phyloP scores from a whole-genome alignment of 2,329 filamentous ascomycete genomes.

The Capronia coronata region DNA sequence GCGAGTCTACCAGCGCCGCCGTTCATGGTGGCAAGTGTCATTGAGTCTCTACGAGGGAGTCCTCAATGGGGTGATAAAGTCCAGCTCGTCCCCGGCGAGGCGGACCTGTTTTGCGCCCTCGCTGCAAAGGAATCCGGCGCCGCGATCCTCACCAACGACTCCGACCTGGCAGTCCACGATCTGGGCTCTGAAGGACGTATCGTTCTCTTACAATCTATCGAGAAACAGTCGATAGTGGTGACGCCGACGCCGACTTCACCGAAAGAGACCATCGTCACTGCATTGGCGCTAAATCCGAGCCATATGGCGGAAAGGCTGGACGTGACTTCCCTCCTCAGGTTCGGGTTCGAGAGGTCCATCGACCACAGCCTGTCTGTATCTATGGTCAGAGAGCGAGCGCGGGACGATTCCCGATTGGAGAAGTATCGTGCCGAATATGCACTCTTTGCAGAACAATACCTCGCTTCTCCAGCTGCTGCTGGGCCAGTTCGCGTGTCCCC shows the following conservation, averaged over 20 bases:
- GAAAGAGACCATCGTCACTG: constrained; percentile 4
- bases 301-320: constrained; percentile 33
- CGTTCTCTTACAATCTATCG: constrained; percentile 61
- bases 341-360: constrained; percentile 38
- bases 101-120: constrained; percentile 71
- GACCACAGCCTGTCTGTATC: constrained; percentile 28
- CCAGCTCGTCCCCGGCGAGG: constrained; percentile 71
- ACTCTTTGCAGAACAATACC: constrained; percentile 36
- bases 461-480: background rate
- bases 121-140: constrained; percentile 51
- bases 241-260: constrained; percentile 1
- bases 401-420: constrained; percentile 18
- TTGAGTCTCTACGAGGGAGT: constrained; percentile 47
- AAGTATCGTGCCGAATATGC: constrained; percentile 28
- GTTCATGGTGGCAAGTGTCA: constrained; percentile 70
- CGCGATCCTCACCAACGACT: constrained; percentile 73
- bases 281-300: constrained; percentile 16
- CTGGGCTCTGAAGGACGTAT: constrained; percentile 58
- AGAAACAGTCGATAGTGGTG: constrained; percentile 31
- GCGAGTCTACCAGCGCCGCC: constrained; percentile 48
- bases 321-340: constrained; percentile 32
- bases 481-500: too few relatives aligned
- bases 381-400: constrained; percentile 32
- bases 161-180: constrained; percentile 72
- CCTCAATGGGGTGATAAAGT: constrained; percentile 37